Evolutionary conservation across 78 protist genomes (phyloP), one percentile per base, ranked within the genome.

Genomic region (Dictyostelium brefeldianum): DNA sequence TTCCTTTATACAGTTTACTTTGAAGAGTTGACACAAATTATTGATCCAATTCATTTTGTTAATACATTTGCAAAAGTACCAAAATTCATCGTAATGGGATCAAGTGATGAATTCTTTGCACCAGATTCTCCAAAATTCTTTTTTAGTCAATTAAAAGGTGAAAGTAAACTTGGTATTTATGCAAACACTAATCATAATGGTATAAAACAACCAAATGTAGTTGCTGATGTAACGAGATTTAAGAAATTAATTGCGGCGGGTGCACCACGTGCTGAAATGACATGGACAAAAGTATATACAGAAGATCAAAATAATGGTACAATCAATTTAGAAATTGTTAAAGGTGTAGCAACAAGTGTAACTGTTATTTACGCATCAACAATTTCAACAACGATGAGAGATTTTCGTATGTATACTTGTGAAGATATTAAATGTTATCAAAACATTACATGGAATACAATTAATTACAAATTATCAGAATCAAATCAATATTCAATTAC

Each of bases 91-190:
- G 71, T 89, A 4, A 41, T 64, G 1, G 56, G 80, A 0, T 54
- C 67, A 64, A 36, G 54, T 43, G 94, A 89, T 57, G 78, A 89
- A 57, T 89, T 78, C 59, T 89, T 89, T 50, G 20, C 78, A n/a
- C 83, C 85, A 54, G 93, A 89, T 25, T 80, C 89, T 7, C 17
- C 77, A 1, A 78, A 31, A n/a, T 89, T 36, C 74, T 89, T 70
- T 51, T 89, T 31, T 12, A 14, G 46, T 27, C 22, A 73, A 29
- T 27, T 89, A 43, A 36, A 56, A 6, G 94, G 94, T 57, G 50
- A 41, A 7, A 89, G 46, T 5, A 41, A 43, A 9, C 50, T 73
- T 25, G 48, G 94, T 54, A 80, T 80, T 54, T 7, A 43, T 12
- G 57, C 74, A 17, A 77, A 77, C 17, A 65, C 54, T 0, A 71